Evolutionary conservation across 306 rosid genomes (phyloP).

Genomic region (Malus fusca): DNA sequence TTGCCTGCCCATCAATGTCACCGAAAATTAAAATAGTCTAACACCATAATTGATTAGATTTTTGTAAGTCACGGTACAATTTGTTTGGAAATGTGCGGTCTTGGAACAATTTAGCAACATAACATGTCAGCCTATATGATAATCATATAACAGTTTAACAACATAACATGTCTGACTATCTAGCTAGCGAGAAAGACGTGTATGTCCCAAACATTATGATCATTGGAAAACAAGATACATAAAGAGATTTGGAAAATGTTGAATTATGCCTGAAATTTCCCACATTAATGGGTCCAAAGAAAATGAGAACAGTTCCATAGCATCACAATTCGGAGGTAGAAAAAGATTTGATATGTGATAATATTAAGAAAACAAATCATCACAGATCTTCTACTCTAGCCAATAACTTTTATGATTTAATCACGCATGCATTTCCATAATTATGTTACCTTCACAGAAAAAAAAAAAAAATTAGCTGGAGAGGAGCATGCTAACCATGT

Average conservation of each 20-base stretch:
- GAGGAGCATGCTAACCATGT: conserved; percentile 9
- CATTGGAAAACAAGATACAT: neutral
- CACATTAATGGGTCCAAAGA: neutral
- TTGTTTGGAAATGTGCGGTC: neutral
- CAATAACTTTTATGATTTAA: neutral
- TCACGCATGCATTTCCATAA: neutral
- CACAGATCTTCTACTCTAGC: neutral
- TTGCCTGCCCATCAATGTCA: conserved; percentile 6
- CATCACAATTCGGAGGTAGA: neutral
- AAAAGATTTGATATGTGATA: neutral
- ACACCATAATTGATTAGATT: neutral
- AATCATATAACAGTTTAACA: neutral
- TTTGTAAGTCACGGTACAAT: too few relatives aligned
- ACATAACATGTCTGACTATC: neutral
- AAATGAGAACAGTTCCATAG: neutral
- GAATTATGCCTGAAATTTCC: neutral
- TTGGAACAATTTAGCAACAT: neutral
- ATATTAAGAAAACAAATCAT: neutral
- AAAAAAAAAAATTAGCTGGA: neutral
- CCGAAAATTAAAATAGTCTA: neutral
- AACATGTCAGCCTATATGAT: neutral
- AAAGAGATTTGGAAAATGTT: neutral
- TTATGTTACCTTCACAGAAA: neutral
- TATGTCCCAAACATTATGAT: neutral
- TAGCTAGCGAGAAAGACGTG: neutral